Evolutionary conservation across 352 stramenopile genomes (phyloP).

Genomic region (Phytopythium helicoides): DNA sequence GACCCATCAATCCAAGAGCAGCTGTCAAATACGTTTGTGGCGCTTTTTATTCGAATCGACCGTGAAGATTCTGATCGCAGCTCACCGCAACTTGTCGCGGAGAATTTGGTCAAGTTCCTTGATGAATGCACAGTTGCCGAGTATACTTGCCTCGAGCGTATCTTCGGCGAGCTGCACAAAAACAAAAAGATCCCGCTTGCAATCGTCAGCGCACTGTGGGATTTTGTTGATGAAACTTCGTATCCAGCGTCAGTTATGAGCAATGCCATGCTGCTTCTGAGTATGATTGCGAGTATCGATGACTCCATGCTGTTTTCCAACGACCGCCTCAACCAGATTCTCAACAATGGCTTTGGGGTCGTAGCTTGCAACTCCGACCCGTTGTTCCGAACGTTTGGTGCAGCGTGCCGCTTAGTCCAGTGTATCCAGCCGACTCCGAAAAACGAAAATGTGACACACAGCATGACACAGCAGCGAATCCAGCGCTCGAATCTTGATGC

Average conservation of each 20-base stretch:
- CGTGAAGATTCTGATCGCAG: constrained; percentile 34
- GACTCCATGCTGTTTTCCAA: constrained; percentile 61
- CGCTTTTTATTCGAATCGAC: constrained; percentile 61
- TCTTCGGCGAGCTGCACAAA: constrained; percentile 60
- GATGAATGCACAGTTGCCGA: constrained; percentile 77
- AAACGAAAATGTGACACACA: constrained; percentile 21
- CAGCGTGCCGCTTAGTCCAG: constrained; percentile 63
- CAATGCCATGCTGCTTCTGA: constrained; percentile 59
- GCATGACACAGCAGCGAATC: constrained; percentile 43
- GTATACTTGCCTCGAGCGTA: constrained; percentile 74
- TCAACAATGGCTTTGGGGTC: constrained; percentile 55
- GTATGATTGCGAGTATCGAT: constrained; percentile 69
- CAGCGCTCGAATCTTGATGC: constrained; percentile 82
- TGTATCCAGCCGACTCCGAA: constrained; percentile 59
- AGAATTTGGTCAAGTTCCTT: constrained; percentile 72
- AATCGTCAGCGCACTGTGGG: constrained; percentile 69
- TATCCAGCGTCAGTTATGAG: constrained; percentile 59
- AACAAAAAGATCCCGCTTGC: constrained; percentile 58
- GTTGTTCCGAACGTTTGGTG: constrained; percentile 50
- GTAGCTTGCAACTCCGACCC: constrained; percentile 46
- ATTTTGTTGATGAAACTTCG: constrained; percentile 53
- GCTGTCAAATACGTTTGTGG: constrained; percentile 82
- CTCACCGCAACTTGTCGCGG: constrained; percentile 44
- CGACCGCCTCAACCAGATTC: constrained; percentile 51
- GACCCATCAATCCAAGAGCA: constrained; percentile 90